phyloP scores from a whole-genome alignment of 2,329 filamentous ascomycete species.

The Nothophaeocryptopus gaeumannii region DNA sequence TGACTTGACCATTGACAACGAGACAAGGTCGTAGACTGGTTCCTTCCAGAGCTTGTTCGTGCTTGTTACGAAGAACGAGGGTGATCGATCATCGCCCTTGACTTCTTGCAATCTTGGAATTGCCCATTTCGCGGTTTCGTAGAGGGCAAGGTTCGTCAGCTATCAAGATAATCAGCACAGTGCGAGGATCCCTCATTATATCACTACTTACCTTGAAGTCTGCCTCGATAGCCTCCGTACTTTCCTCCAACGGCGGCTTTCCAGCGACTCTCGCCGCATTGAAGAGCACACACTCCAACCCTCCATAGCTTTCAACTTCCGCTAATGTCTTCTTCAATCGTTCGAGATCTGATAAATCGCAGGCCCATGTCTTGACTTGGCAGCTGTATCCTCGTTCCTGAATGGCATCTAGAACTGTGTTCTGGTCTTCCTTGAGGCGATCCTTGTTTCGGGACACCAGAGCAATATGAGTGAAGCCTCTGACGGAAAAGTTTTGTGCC shows the following conservation, averaged over 20 bases:
- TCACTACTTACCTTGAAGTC: conserved; percentile 47
- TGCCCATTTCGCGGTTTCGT: conserved; percentile 48
- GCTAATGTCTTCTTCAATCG: conserved; percentile 41
- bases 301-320: conserved; percentile 44
- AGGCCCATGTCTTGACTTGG: conserved; percentile 44
- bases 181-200: background rate
- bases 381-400: conserved; percentile 33
- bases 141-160: conserved; percentile 50
- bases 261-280: conserved; percentile 52
- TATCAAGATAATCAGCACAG: conserved; percentile 18
- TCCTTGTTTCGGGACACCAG: conserved; percentile 46
- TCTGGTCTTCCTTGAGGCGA: conserved; percentile 39
- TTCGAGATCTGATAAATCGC: conserved; percentile 45
- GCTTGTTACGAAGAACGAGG: conserved; percentile 51
- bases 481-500: conserved; percentile 42
- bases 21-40: conserved; percentile 49
- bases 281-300: conserved; percentile 51
- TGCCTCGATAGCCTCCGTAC: conserved; percentile 46
- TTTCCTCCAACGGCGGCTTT: conserved; percentile 43
- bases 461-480: conserved; percentile 48
- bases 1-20: conserved; percentile 51
- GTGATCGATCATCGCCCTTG: conserved; percentile 35
- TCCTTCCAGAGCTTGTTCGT: conserved; percentile 46
- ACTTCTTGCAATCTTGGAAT: conserved; percentile 44
- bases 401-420: conserved; percentile 31